phyloP scores from a whole-genome alignment of 1,284 basidiomycete species.

The Boletus hoseneyae region DNA sequence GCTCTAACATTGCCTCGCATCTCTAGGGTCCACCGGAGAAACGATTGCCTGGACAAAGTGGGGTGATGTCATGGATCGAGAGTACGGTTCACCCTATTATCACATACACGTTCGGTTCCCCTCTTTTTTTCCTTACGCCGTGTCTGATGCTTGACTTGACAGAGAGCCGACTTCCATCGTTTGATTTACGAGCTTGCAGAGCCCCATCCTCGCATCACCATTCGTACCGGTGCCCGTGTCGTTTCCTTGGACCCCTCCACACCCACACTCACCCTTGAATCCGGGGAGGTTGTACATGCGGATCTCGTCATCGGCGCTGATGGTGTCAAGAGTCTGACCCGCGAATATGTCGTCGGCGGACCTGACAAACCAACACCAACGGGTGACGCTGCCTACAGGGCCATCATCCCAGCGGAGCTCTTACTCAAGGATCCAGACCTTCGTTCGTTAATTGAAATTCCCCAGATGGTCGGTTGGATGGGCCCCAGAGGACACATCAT shows the following conservation, averaged over 20 bases:
- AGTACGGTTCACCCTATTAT: constrained; percentile 50
- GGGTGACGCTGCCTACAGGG: constrained; percentile 41
- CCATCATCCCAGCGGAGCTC: constrained; percentile 33
- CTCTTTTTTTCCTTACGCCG: neutral
- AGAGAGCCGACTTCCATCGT: constrained; percentile 51
- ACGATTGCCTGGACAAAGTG: constrained; percentile 44
- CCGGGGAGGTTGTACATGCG: constrained; percentile 41
- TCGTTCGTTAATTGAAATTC: constrained; percentile 31
- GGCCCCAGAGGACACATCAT: constrained; percentile 38
- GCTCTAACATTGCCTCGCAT: neutral
- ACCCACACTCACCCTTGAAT: constrained; percentile 38
- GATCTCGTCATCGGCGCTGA: constrained; percentile 56
- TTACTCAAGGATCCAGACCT: constrained; percentile 37
- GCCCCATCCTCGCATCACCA: constrained; percentile 39
- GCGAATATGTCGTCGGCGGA: constrained; percentile 42
- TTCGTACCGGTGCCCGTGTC: constrained; percentile 43
- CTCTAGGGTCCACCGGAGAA: constrained; percentile 39
- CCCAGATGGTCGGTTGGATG: constrained; percentile 42
- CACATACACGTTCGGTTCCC: constrained; percentile 43
- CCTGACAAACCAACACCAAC: constrained; percentile 37
- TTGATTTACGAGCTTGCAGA: constrained; percentile 42
- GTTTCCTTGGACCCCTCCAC: constrained; percentile 38
- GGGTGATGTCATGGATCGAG: constrained; percentile 39
- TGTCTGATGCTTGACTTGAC: constrained; percentile 2
- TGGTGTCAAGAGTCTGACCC: constrained; percentile 46